Evolutionary conservation across 345 rosid species (phyloP), one percentile per base, ranked within the genome.

Genomic region (Noccaea caerulescens): DNA sequence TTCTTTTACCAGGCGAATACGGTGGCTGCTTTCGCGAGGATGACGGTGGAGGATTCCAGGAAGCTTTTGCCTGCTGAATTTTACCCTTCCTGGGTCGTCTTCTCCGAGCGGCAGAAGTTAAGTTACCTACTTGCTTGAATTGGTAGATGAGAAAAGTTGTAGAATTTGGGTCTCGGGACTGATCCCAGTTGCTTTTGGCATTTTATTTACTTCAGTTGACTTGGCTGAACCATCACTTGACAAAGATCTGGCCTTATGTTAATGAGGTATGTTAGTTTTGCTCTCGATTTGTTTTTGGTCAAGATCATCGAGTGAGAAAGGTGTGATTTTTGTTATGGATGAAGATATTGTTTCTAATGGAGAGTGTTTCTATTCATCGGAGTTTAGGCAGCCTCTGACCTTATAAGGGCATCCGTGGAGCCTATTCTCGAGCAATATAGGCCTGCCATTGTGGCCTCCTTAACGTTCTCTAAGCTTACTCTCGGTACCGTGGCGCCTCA

Each of bases 401-500:
- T 92, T 79, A 95, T 95, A 63, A 92, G 68, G 81, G 68, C 91
- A 58, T 84, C 92, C 0, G 93, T 95, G 38, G 99, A 95, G 83
- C 99, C 99, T 44, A 71, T 90, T 64, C 86, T 95, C 3, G 99
- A 88, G 76, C 97, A 90, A 73, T 88, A 95, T 79, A 88, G 97
- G 67, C 99, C 99, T n/a, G 63, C 88, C n/a, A 44, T 95, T 62
- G 60, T 95, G 45, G 85, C 97, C 0, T 92, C 99, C 58, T 86
- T 95, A 37, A 95, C 85, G 36, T 92, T 91, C 77, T 95, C 99
- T 75, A 95, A 80, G 85, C 85, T 95, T 30, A 92, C 98, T 77
- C 98, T 95, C 3, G 99, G 99, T 27, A 90, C 99, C 1, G 97
- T 95, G 75, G 98, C 98, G 16, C 99, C 99, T n/a, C 98, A 95